Evolutionary conservation across 208 protist species (phyloP), one percentile per base, ranked within the genome.

Genomic region (Angomonas deanei): DNA sequence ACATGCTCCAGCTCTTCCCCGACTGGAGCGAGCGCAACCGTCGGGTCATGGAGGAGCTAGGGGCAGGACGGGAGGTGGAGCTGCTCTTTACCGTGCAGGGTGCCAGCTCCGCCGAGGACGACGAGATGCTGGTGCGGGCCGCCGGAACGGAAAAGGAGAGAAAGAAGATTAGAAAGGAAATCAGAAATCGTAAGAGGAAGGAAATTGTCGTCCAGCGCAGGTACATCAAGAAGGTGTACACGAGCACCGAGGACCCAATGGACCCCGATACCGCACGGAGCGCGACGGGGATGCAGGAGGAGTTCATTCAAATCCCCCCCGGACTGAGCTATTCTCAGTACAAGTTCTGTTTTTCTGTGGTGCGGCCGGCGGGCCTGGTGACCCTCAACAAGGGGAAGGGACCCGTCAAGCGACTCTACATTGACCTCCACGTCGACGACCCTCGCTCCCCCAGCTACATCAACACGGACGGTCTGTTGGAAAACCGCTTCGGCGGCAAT

Each of bases 361-460:
- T 50, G 42, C 4, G 17, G 5, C 42, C 42, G 8, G 5, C 42
- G 42, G 42, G 42, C 3, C 19, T 50, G 42, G 42, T 50, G 8
- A n/a, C 42, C 17, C 3, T 50, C 17, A 50, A 50, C 19, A 4
- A 4, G 3, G 23, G 23, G 42, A 50, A 50, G 19, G 17, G 3
- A 5, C 8, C 5, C 17, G 17, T 26, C 17, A 50, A 50, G 15
- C 42, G 42, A 23, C 15, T 50, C 17, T 50, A 50, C 42, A 50
- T 50, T 50, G 42, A 50, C 42, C 42, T 50, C 42, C 42, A 50
- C 42, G 42, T 50, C 15, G 42, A 50, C 17, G 42, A 50, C 50
- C 23, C 50, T n/a, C 50, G 27, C 50, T 32, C 28, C 50, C 27
- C 27, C 11, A 8, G 31, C n/a, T 34, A 56, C 50, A 24, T 56